Evolutionary conservation across 345 rosid genomes (phyloP).

Genomic region (Eucalyptus globulus): DNA sequence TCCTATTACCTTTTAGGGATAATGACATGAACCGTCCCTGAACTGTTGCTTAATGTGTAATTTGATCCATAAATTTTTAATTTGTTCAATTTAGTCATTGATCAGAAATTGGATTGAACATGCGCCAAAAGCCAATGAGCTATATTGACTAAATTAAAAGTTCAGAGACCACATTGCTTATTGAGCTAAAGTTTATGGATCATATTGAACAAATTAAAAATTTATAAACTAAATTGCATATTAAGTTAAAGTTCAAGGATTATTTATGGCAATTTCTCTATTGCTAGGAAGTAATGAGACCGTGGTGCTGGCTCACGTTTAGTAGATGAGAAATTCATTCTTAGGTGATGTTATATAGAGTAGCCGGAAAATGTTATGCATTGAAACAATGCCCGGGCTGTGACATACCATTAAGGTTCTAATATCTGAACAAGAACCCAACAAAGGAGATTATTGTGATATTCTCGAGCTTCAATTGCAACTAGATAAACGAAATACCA

Average conservation of each 20-base stretch:
- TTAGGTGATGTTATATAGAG: background rate
- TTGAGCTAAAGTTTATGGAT: rapidly evolving
- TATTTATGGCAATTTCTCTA: too few relatives aligned
- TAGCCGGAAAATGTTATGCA: background rate
- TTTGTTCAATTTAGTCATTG: too few relatives aligned
- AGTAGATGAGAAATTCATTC: background rate
- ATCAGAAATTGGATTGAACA: rapidly evolving
- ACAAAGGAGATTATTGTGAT: background rate
- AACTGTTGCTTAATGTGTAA: rapidly evolving
- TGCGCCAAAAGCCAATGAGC: rapidly evolving
- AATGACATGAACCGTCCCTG: rapidly evolving
- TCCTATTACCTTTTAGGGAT: background rate
- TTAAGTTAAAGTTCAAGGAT: rapidly evolving
- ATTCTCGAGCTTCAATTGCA: background rate
- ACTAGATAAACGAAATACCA: background rate
- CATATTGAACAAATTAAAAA: too few relatives aligned
- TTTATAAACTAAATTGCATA: too few relatives aligned
- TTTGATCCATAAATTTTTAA: too few relatives aligned
- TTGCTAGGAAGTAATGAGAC: background rate
- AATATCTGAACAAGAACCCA: background rate
- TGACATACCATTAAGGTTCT: background rate
- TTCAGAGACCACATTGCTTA: rapidly evolving
- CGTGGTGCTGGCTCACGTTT: rapidly evolving
- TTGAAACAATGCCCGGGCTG: background rate
- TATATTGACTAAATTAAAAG: too few relatives aligned